Evolutionary conservation across 2,329 filamentous ascomycete species (phyloP).

Genomic region (Fusarium sp.): DNA sequence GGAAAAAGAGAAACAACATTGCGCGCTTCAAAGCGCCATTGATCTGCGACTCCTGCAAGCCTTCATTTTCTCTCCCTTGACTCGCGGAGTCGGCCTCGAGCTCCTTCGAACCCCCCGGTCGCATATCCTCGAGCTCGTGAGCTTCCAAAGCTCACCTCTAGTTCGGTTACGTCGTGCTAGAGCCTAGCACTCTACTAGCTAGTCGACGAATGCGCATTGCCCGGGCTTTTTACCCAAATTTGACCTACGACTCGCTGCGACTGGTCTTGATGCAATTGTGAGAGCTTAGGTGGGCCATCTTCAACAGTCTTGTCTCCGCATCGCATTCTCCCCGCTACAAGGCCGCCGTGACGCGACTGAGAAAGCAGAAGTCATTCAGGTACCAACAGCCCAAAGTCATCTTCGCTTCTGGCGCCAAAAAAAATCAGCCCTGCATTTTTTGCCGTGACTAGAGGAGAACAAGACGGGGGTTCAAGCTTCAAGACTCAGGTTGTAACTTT

Average conservation of each 20-base stretch:
- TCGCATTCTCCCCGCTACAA: slow-evolving; percentile 28
- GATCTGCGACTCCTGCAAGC: not conserved
- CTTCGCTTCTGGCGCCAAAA: not conserved
- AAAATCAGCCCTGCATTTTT: not conserved
- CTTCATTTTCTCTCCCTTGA: not conserved
- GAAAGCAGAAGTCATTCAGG: slow-evolving; percentile 12
- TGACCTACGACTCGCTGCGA: not conserved
- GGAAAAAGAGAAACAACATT: not conserved
- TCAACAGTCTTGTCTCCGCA: slow-evolving; percentile 16
- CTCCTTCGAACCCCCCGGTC: slow-evolving; percentile 14
- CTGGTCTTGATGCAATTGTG: slow-evolving; percentile 3
- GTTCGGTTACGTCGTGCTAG: slow-evolving; percentile 13
- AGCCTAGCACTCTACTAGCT: slow-evolving; percentile 9
- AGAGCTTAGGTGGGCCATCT: slow-evolving; percentile 19
- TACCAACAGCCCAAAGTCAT: slow-evolving; percentile 8
- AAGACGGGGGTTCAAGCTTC: slow-evolving; percentile 1
- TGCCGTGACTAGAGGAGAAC: not conserved
- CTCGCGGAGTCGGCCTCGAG: slow-evolving; percentile 15
- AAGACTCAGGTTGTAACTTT: slow-evolving; percentile 22
- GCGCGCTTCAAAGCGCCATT: slow-evolving; percentile 9
- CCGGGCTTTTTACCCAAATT: not conserved
- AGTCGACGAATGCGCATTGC: slow-evolving; percentile 1
- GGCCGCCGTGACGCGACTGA: slow-evolving; percentile 21
- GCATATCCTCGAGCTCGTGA: slow-evolving; percentile 10
- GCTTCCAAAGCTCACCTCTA: slow-evolving; percentile 20